Base-by-base conservation (phyloP, 192 early-diverging fungal genomes). In the Chytriomyces sp. region DNA sequence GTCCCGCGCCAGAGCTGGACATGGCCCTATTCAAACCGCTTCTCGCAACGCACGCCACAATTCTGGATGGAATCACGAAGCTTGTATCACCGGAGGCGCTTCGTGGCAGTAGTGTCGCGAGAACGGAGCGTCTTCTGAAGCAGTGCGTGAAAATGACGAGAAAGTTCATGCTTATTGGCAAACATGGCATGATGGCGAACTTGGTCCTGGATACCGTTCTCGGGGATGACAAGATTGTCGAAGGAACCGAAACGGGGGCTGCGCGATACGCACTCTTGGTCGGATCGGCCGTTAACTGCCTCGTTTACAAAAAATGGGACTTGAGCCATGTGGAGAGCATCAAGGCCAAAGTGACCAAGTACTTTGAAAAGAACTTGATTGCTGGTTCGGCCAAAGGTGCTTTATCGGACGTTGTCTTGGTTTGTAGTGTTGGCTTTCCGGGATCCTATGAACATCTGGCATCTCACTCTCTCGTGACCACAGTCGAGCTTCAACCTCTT, bases 401-500 rank as follows among this genome's bases (percentile, higher is more conserved):
- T 55, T 81, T 89, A 0, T 78, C 82, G 17, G 58, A 60, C 12
- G 64, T 74, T 58, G 75, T 77, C 19, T 65, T 83, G 52, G 83
- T 86, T 77, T 31, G 59, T n/a, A n/a, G n/a, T n/a, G n/a, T n/a
- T n/a, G n/a, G n/a, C n/a, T 1, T 2, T 2, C 4, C 1, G 14
- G 31, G 1, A 3, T 31, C 14, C 74, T 31, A 28, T 76, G 1
- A 53, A 59, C 30, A 44, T 76, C 30, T 75, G 30, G 0, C 64
- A 65, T 2, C 61, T 76, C 32, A 67, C 69, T 49, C 71, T 64
- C 52, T 74, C 75, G 44, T 68, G 68, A 54, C 69, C 75, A 4
- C 39, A 62, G 72, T 73, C 77, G 31, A 74, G 86, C 19, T 82
- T 93, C 38, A 73, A 85, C 30, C 82, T 84, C 39, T 93, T 92